Evolutionary conservation across 257 asterid genomes (phyloP), one percentile per base, ranked within the genome.

Genomic region (Scutellaria galericulata): DNA sequence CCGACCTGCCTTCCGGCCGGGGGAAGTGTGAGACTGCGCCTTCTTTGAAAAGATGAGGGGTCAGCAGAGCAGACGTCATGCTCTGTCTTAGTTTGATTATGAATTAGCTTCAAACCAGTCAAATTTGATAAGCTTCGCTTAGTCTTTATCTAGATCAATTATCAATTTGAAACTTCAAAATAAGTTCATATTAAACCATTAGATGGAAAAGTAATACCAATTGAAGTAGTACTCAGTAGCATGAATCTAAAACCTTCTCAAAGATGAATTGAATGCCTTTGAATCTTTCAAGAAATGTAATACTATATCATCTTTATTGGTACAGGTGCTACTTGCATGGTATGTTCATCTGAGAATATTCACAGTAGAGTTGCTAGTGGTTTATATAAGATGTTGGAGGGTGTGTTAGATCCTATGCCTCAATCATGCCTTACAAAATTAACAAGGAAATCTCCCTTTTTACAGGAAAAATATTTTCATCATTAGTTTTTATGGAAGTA

Each of bases 401-500:
- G 15, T 59, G 55, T 56, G 10, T 27, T 63, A 13, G 53, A 74
- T 15, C 35, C 74, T 66, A 66, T 50, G 11, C 56, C 44, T 74
- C 66, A 45, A 46, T 55, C 66, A 24, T 44, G 70, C 24, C 73
- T 53, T 55, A 31, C 55, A 37, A 74, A 61, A 72, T 61, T 35
- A 74, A 56, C 42, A 11, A 37, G 18, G 62, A 48, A 42, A 48
- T 61, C 39, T 47, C 58, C 51, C 27, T 47, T 41, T 3, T 58
- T 45, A 46, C 58, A 24, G 46, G 61, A 47, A 55, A 37, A 35
- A 37, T 13, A 44, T 50, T 54, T 9, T 20, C 53, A 56, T 27
- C 20, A 7, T 54, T 22, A 42, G 13, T n/a, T 11, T 55, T 69
- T 55, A 50, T 0, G 8, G 52, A 22, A 56, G 52, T 66, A 65